A percentile compares a stretch with the other conserved stretches of the same genome.
Evolutionary conservation across 148 eudicot genomes (phyloP).

Genomic region (Vaccinium darrowii): DNA sequence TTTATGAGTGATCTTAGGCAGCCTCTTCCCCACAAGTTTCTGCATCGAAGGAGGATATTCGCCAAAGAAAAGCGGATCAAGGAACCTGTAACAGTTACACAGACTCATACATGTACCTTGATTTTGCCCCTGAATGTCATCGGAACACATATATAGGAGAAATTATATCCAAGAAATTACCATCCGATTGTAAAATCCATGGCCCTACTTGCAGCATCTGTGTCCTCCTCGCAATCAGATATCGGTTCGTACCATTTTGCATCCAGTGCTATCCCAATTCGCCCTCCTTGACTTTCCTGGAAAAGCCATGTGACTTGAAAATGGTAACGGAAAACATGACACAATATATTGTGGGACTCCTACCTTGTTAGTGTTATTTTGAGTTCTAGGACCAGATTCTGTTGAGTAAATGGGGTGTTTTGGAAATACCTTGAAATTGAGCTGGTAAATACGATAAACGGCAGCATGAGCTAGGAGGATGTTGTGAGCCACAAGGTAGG

Average conservation of each 20-base stretch:
- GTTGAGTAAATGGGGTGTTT: background rate
- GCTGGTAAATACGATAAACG: conserved; percentile 61
- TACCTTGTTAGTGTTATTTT: background rate
- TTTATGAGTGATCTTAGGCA: conserved; percentile 59
- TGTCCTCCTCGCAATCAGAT: conserved; percentile 62
- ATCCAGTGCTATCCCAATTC: conserved; percentile 76
- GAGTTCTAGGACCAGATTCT: background rate
- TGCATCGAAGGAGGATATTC: conserved; percentile 82
- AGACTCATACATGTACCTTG: background rate
- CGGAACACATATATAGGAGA: background rate
- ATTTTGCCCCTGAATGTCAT: background rate
- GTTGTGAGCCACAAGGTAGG: conserved; percentile 86
- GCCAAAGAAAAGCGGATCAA: conserved; percentile 87
- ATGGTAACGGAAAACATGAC: background rate
- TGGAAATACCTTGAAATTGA: conserved; percentile 64
- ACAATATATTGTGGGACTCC: background rate
- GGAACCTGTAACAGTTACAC: conserved; percentile 56
- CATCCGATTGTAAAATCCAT: conserved; percentile 83
- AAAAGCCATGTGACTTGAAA: background rate
- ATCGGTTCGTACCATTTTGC: conserved; percentile 91
- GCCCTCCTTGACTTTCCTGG: conserved; percentile 76
- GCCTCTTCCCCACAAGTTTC: conserved; percentile 61
- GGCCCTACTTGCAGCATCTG: conserved; percentile 80
- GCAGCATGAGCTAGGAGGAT: conserved; percentile 83
- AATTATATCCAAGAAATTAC: conserved; percentile 34